Evolutionary conservation across 805 yeast species (phyloP).

Genomic region (Metahyphopichia silvanorum): DNA sequence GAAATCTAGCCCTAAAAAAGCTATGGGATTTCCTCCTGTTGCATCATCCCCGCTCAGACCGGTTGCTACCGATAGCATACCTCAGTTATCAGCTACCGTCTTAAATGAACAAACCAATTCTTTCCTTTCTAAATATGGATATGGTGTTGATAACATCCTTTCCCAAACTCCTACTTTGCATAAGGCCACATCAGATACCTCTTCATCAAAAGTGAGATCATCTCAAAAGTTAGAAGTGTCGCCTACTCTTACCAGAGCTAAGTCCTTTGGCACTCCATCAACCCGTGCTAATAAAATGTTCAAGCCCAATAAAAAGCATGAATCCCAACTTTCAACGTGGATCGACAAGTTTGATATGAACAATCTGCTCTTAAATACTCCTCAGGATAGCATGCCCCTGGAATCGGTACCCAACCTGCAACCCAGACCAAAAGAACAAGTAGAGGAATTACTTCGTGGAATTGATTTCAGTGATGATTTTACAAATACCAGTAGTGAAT

Average conservation of each 20-base stretch:
- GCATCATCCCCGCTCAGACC: conserved; percentile 45
- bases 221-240: conserved; percentile 16
- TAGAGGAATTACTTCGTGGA: conserved; percentile 2
- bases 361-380: conserved; percentile 14
- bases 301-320: conserved; percentile 1
- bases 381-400: too few relatives aligned
- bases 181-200: conserved; percentile 31
- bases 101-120: conserved; percentile 32
- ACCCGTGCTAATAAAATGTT: background rate
- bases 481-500: conserved; percentile 7
- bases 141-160: conserved; percentile 26
- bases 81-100: conserved; percentile 12
- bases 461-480: conserved; percentile 12
- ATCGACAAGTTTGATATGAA: conserved; percentile 24
- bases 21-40: conserved; percentile 10
- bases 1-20: conserved; percentile 38
- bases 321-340: conserved; percentile 17
- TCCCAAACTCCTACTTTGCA: conserved; percentile 32
- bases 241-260: conserved; percentile 36
- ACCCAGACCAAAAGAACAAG: too few relatives aligned
- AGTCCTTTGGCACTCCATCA: conserved; percentile 28
- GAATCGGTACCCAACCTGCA: too few relatives aligned
- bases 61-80: conserved; percentile 7
- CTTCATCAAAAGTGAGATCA: conserved; percentile 10
- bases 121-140: conserved; percentile 42